Base-by-base conservation (phyloP, 441 rosid species). In the Lepidium campestre region DNA sequence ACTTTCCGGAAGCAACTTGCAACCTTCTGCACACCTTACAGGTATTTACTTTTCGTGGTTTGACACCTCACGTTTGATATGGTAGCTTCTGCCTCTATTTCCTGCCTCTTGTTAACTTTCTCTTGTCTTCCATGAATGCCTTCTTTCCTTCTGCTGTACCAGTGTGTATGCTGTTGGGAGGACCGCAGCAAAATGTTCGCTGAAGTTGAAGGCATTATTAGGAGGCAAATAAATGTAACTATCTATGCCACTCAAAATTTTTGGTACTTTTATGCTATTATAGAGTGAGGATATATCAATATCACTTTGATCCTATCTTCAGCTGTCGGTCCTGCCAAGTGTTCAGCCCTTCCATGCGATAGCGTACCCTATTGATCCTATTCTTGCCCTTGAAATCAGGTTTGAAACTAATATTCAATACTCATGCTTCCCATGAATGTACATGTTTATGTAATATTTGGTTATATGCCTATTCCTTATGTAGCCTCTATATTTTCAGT, bases 281-380 rank as follows among this genome's bases (percentile, higher is more conserved):
- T 56, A 56, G 61, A 48, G 22, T 53, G 17, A 46, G 61, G 10
- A 39, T 29, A 10, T 50, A 41, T 2, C 50, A 62, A 6, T 70
- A 6, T 60, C 54, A 32, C 62, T 7, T 42, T 35, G 22, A 36
- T 19, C 41, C 34, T 71, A 17, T 34, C 74, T 70, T 61, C 86
- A 95, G 99, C 82, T 86, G 88, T 86, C 97, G 17, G 88, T 86
- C 74, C 86, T 91, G 65, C 99, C 99, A 15, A 95, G 98, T 56
- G 98, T 95, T 57, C 99, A 95, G 74, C 99, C 99, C 65, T 95
- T 95, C 79, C 99, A 95, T 82, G 99, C 98, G n/a, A 90, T 95
- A 72, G 99, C 99, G 55, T 92, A 92, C 80, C 99, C 98, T 50
- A 83, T 95, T 50, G 98, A 95, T 82, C 80, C 97, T 15, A 76